Evolutionary conservation across 352 stramenopile species (phyloP), one percentile per base, ranked within the genome.

Genomic region (Hyaloperonospora arabidopsidis): DNA sequence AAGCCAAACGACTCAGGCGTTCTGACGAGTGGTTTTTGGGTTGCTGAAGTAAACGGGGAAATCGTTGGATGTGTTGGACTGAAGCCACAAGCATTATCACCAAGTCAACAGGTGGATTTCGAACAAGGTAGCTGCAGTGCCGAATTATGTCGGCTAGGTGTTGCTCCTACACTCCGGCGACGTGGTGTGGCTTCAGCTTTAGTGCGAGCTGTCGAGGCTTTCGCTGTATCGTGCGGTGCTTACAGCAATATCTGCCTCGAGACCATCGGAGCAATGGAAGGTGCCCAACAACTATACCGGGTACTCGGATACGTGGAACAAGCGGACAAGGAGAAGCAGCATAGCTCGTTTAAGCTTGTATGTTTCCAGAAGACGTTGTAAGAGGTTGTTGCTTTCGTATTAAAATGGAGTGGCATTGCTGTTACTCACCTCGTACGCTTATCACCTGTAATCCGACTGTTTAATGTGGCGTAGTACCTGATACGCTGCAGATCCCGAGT

Each of bases 91-190:
- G 19, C 23, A 23, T 32, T 38, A 19, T 19, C 23, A 10, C 15
- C 50, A 45, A 34, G 14, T 39, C 50, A 23, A 19, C 43, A 40
- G 12, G 17, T 14, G 10, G 34, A 28, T 17, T 5, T 4, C 15
- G 13, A 54, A 36, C 39, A 57, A 32, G 43, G 34, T 11, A 17
- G 35, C 28, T 38, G 14, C 2, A 52, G 44, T 6, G 79, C 73
- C 0, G 78, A 90, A 49, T 57, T 90, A 10, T 86, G 75, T 32
- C 75, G 79, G 10, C 61, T 90, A 34, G 79, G 75, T 45, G 76
- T 90, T 14, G 58, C 64, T 28, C 58, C 54, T 39, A 14, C 61
- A 1, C 56, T 59, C 45, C 74, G 78, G 34, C 76, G 76, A 32
- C 61, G 57, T 53, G 74, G 78, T 1, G 44, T 88, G 15, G 80